These are phyloP conservation scores for Chaetoceros muelleri DNA, from an alignment of 108 stramenopile genomes.

Conservation along the genomic window DNA sequence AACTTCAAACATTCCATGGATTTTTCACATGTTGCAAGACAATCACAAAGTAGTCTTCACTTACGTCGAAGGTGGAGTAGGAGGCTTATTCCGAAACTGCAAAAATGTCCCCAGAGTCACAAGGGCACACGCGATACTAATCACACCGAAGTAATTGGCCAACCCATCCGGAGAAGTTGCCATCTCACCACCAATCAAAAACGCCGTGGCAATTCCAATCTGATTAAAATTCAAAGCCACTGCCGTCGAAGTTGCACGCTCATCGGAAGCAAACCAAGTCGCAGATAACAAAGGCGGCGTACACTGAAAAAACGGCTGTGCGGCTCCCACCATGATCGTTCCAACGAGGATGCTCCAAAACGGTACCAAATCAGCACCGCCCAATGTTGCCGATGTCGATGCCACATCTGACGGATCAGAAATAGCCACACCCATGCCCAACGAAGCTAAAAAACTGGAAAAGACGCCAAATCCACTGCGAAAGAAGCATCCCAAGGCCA, in stretches of 20 bases:
- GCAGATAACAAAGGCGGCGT: conserved; percentile 55
- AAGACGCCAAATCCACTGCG: conserved; percentile 31
- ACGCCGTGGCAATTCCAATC: conserved; percentile 71
- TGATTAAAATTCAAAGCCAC: conserved; percentile 69
- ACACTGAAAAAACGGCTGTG: conserved; percentile 75
- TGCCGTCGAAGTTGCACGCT: conserved; percentile 55
- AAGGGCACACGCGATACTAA: conserved; percentile 25
- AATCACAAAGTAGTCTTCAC: background rate
- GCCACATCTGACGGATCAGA: background rate
- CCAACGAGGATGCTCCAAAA: conserved; percentile 37
- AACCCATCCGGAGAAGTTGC: conserved; percentile 26
- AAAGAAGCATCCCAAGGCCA: conserved; percentile 51
- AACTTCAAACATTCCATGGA: background rate
- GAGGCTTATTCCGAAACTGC: conserved; percentile 46
- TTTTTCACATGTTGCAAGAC: background rate
- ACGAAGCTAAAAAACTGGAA: conserved; percentile 8
- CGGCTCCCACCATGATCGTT: conserved; percentile 48
- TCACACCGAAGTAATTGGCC: conserved; percentile 41
- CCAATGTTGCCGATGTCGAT: background rate
- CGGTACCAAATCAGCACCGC: conserved; percentile 8
- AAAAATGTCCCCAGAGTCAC: conserved; percentile 36
- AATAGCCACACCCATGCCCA: conserved; percentile 1
- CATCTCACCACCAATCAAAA: conserved; percentile 56
- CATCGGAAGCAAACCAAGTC: conserved; percentile 50
- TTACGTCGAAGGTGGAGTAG: conserved; percentile 33